A percentile compares a stretch with the other conserved stretches of the same genome.
Conservation (phyloP, 2,329 filamentous ascomycete species). For the Aspergillus unguis region DNA sequence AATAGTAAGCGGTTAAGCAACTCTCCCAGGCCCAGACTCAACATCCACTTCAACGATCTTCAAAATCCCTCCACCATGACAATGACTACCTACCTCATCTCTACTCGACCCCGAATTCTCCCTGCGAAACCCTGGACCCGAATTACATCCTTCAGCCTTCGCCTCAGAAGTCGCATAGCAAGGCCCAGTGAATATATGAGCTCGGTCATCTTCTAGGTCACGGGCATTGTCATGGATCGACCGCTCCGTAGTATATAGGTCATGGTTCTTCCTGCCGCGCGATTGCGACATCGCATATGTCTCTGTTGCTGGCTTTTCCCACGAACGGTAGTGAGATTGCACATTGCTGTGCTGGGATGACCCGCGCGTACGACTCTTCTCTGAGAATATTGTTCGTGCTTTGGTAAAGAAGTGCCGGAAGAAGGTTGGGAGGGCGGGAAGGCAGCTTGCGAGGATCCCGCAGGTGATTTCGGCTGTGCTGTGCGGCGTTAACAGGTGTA, state of each 20-base stretch:
- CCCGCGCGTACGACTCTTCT: neutral
- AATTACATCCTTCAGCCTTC: slow-evolving; percentile 5
- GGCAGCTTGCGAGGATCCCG: slow-evolving; percentile 23
- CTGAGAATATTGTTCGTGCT: slow-evolving; percentile 11
- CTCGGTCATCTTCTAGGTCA: slow-evolving; percentile 9
- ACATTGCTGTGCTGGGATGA: neutral
- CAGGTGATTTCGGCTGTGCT: slow-evolving; percentile 26
- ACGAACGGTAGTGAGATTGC: neutral
- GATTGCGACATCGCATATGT: neutral
- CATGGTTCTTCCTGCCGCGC: neutral
- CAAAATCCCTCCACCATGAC: slow-evolving; percentile 12
- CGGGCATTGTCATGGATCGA: neutral
- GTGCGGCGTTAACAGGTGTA: neutral
- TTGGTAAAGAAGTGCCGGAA: slow-evolving; percentile 21
- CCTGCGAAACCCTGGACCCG: neutral
- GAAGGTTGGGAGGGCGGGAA: slow-evolving; percentile 23
- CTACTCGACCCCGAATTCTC: neutral
- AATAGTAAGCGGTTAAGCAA: too few relatives aligned
- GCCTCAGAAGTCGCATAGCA: slow-evolving; percentile 16
- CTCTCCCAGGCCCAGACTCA: slow-evolving; percentile 15
- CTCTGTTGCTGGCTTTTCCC: neutral
- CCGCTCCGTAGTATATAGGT: slow-evolving; percentile 1
- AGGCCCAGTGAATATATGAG: slow-evolving; percentile 9
- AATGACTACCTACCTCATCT: neutral
- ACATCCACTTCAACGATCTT: slow-evolving; percentile 25